Conservation (phyloP, 2,329 filamentous ascomycete species). For the Sporothrix curviconia region DNA sequence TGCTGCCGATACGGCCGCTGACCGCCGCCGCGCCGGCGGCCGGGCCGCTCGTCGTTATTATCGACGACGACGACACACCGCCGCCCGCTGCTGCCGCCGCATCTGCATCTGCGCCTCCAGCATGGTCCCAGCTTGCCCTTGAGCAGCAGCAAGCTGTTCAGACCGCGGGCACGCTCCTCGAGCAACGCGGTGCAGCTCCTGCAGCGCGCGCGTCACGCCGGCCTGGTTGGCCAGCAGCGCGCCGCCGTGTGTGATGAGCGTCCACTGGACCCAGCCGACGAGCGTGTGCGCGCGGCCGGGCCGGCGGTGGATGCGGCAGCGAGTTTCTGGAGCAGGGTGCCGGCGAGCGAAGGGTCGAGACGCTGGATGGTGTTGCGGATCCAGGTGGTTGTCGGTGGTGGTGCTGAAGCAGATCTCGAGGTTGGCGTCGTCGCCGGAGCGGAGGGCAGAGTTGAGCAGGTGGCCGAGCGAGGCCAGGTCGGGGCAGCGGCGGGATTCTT, state of each 20-base stretch:
- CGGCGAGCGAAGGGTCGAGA: slow-evolving; percentile 77
- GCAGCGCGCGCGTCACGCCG: slow-evolving; percentile 72
- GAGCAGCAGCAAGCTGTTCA: slow-evolving; percentile 75
- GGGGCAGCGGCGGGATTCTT: slow-evolving; percentile 19
- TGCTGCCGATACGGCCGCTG: slow-evolving; percentile 23
- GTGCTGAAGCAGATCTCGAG: slow-evolving; percentile 89
- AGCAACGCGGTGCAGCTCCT: slow-evolving; percentile 78
- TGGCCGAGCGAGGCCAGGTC: slow-evolving; percentile 63
- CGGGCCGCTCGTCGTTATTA: too few species aligned
- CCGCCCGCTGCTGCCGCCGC: slow-evolving; percentile 61
- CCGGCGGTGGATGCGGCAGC: slow-evolving; percentile 80
- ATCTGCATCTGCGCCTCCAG: slow-evolving; percentile 83
- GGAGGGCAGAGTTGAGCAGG: slow-evolving; percentile 87
- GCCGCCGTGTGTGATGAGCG: slow-evolving; percentile 83
- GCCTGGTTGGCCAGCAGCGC: slow-evolving; percentile 79
- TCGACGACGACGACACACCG: too few species aligned
- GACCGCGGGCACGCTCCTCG: slow-evolving; percentile 73
- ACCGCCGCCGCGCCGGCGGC: neutral
- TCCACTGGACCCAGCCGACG: slow-evolving; percentile 95
- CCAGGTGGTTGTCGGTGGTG: slow-evolving; percentile 63
- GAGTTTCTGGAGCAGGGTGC: slow-evolving; percentile 70
- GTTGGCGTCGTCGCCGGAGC: slow-evolving; percentile 81
- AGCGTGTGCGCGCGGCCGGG: slow-evolving; percentile 85
- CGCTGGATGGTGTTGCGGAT: slow-evolving; percentile 86
- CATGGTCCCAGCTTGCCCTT: slow-evolving; percentile 96